Base-by-base conservation (phyloP, 257 asterid genomes). In the Galeopsis tetrahit region DNA sequence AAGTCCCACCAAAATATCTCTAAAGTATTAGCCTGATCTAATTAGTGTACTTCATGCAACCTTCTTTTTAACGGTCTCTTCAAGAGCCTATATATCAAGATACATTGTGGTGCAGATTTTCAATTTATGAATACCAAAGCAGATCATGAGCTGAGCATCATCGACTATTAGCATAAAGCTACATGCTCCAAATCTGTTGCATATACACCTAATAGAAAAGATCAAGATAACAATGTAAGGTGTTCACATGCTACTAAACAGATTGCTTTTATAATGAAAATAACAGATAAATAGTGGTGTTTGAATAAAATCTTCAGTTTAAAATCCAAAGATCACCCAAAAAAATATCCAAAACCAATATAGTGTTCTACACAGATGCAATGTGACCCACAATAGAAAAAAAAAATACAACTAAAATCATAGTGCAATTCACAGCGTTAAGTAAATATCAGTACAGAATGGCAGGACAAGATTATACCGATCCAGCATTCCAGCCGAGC, bases 401-500 rank as follows among this genome's bases (percentile, higher is more conserved):
- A 43, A 13, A 69, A 3, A 39, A 73, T 40, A 51, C 68, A 58
- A 68, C 10, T 10, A 59, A 59, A 58, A 66, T 75, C 64, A 61
- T 8, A 49, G 44, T 15, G 31, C 33, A 13, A 8, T 38, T 21
- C 57, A 38, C 49, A 68, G 3, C 70, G 60, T 56, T 48, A 61
- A 60, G 46, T 4, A 48, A 38, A 42, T 63, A 36, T 71, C 46
- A 49, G 28, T 10, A 61, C 39, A 76, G 39, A 74, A 68, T 53
- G 75, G 71, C 59, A 33, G 65, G 70, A 78, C 53, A 75, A 63
- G 75, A 75, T 59, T 67, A 74, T 91, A 95, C 99, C 99, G 57
- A 92, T 90, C 99, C 98, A 95, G 85, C 98, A 95, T 79, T 95
- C 99, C 96, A 95, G 87, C 65, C 99, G 90, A 51, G 99, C 98